Conservation (phyloP, 2,329 filamentous ascomycete genomes). For the Diaporthe caulivora region DNA sequence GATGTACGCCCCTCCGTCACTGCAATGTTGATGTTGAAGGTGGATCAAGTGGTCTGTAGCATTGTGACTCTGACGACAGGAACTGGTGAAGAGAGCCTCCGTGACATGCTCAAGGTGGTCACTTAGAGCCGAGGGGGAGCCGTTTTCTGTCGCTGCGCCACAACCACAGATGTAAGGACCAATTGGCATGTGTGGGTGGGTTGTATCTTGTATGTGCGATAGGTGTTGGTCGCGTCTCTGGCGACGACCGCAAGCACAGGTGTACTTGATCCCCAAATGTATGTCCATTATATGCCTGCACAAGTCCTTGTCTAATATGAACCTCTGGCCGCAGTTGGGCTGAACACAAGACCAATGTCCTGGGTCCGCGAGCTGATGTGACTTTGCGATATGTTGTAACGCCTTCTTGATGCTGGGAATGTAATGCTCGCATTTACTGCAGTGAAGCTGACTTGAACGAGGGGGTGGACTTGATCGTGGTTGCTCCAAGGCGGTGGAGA, state of each 20-base stretch:
- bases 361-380: neutral
- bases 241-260: conserved; percentile 2
- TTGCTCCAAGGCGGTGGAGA: neutral
- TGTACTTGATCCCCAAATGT: conserved; percentile 2
- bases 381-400: neutral
- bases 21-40: neutral
- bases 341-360: neutral
- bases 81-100: neutral
- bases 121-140: neutral
- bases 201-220: neutral
- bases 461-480: neutral
- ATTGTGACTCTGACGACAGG: neutral
- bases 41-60: neutral
- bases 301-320: neutral
- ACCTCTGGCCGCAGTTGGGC: neutral
- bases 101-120: neutral
- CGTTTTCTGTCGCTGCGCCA: neutral
- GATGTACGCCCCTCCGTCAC: neutral
- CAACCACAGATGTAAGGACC: conserved; percentile 11
- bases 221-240: neutral
- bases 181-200: neutral
- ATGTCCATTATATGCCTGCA: neutral
- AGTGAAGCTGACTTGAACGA: neutral
- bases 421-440: neutral
- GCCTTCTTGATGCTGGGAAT: neutral